Conservation (phyloP, 768 basidiomycete species). For the Phallus indusiatus region DNA sequence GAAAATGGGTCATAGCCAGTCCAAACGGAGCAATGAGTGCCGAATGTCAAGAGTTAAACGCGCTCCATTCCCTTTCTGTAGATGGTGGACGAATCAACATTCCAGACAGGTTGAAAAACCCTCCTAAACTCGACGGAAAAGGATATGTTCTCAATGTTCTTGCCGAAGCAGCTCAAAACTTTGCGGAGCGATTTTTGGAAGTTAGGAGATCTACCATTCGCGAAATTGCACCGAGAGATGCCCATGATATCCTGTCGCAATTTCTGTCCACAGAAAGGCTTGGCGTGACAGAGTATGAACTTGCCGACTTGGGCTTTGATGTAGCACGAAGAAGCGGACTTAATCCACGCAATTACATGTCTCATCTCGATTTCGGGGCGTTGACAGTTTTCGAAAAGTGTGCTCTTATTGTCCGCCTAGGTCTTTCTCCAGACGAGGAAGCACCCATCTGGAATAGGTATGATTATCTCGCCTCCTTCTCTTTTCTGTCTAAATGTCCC, state of each 20-base stretch:
- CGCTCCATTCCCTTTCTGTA: constrained; percentile 59
- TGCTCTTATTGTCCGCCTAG: constrained; percentile 34
- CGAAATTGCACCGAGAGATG: constrained; percentile 26
- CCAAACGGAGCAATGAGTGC: constrained; percentile 48
- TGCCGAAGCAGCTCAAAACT: constrained; percentile 34
- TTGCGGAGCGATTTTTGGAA: constrained; percentile 34
- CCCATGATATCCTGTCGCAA: constrained; percentile 30
- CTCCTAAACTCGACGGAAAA: constrained; percentile 30
- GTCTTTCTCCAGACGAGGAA: constrained; percentile 31
- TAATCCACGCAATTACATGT: constrained; percentile 35
- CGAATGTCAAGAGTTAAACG: constrained; percentile 65
- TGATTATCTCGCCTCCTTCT: too few relatives aligned
- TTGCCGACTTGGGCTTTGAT: constrained; percentile 41
- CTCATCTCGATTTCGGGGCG: constrained; percentile 48
- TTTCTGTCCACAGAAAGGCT: constrained; percentile 43
- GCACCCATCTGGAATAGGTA: constrained; percentile 12
- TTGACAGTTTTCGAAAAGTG: constrained; percentile 45
- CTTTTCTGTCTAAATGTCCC: constrained; percentile 21
- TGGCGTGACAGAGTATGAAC: constrained; percentile 51
- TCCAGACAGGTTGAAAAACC: constrained; percentile 43
- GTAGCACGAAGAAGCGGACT: constrained; percentile 37
- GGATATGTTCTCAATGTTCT: constrained; percentile 47
- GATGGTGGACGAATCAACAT: constrained; percentile 56
- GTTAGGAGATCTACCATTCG: constrained; percentile 9
- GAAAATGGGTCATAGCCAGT: constrained; percentile 48